Percentiles rank a stretch among this genome's conserved stretches.
Evolutionary conservation across 2,329 filamentous ascomycete genomes (phyloP).

Genomic region (Phialemonium atrogriseum): DNA sequence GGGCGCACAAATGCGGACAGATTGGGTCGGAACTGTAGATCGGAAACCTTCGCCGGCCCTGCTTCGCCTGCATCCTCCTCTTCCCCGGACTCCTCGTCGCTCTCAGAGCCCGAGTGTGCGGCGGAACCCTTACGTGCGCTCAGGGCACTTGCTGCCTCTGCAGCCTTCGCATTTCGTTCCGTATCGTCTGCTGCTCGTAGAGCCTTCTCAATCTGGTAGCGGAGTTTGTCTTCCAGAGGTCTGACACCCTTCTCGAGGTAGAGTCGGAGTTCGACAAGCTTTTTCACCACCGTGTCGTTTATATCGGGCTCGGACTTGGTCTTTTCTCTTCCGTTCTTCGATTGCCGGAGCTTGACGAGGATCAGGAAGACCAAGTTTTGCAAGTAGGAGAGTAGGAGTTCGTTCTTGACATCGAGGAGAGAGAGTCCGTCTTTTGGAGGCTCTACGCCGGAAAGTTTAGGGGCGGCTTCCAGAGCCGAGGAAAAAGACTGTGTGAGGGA

Average conservation of each 20-base stretch:
- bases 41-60: slow-evolving; percentile 16
- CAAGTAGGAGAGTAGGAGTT: slow-evolving; percentile 91
- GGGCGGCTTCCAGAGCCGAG: slow-evolving; percentile 58
- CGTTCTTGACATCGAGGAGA: slow-evolving; percentile 90
- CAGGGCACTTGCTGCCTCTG: slow-evolving; percentile 24
- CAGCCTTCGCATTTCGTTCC: slow-evolving; percentile 36
- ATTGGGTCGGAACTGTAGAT: slow-evolving; percentile 26
- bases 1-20: slow-evolving; percentile 27
- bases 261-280: slow-evolving; percentile 83
- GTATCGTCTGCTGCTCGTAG: slow-evolving; percentile 77
- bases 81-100: slow-evolving; percentile 27
- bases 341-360: slow-evolving; percentile 66
- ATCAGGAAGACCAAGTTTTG: slow-evolving; percentile 90
- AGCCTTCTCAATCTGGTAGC: slow-evolving; percentile 94
- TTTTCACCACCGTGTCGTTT: slow-evolving; percentile 65
- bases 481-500: slow-evolving; percentile 51
- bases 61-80: slow-evolving; percentile 25
- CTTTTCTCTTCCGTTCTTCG: slow-evolving; percentile 18
- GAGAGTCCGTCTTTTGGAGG: slow-evolving; percentile 85
- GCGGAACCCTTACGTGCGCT: background rate
- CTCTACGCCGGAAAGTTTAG: slow-evolving; percentile 53
- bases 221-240: slow-evolving; percentile 80
- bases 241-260: slow-evolving; percentile 90
- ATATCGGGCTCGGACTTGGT: slow-evolving; percentile 30
- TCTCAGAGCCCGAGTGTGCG: slow-evolving; percentile 20